A percentile compares a stretch with the other conserved stretches of the same genome.
Evolutionary conservation across 768 basidiomycete species (phyloP).

Genomic region (Cyclocybe aegerita): DNA sequence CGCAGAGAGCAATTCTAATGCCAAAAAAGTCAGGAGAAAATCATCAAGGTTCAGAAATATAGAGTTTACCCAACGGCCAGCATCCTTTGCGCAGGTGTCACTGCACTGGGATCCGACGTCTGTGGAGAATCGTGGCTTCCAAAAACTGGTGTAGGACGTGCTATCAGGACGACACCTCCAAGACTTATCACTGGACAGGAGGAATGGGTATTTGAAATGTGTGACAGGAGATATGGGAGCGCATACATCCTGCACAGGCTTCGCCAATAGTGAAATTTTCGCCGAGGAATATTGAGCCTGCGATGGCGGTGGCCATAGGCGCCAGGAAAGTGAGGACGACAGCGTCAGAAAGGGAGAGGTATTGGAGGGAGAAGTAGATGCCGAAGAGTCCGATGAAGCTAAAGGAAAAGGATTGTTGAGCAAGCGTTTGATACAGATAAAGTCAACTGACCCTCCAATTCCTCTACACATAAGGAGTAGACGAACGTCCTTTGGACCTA

Average conservation of each 20-base stretch:
- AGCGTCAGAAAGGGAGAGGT: slow-evolving; percentile 75
- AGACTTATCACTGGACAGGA: slow-evolving; percentile 54
- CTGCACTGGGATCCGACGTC: slow-evolving; percentile 16
- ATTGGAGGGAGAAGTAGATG: slow-evolving; percentile 66
- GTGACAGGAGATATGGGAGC: neutral
- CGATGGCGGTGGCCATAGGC: slow-evolving; percentile 61
- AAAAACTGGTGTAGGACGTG: slow-evolving; percentile 75
- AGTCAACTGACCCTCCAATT: slow-evolving; percentile 48
- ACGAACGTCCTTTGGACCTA: slow-evolving; percentile 72
- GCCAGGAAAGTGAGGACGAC: slow-evolving; percentile 73
- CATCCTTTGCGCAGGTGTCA: slow-evolving; percentile 40
- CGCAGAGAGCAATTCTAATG: slow-evolving; percentile 54
- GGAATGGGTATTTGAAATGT: neutral
- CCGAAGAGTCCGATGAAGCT: slow-evolving; percentile 74
- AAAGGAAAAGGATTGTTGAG: neutral
- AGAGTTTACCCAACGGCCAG: slow-evolving; percentile 34
- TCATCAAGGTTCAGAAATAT: neutral
- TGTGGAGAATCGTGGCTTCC: slow-evolving; percentile 25
- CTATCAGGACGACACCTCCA: slow-evolving; percentile 76
- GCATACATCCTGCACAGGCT: slow-evolving; percentile 44
- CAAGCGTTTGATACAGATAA: neutral
- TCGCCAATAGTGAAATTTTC: slow-evolving; percentile 58
- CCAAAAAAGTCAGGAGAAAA: neutral
- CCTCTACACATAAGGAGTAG: slow-evolving; percentile 57
- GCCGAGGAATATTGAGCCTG: slow-evolving; percentile 57